phyloP scores from a whole-genome alignment of 805 yeast species.

The Blastobotrys terrestris region DNA sequence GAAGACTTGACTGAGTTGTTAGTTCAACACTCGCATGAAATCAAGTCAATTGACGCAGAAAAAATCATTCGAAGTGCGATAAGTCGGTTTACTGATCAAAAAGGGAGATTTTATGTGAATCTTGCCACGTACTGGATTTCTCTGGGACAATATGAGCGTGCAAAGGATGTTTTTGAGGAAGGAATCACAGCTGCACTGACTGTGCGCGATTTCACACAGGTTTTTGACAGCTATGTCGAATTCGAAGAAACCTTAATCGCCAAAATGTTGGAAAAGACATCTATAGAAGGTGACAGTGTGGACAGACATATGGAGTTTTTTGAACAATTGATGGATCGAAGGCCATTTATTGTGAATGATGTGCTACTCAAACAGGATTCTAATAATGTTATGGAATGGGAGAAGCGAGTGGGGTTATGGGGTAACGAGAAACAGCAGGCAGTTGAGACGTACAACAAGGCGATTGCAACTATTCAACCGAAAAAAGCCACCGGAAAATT shows the following conservation, averaged over 20 bases:
- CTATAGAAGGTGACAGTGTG: constrained; percentile 23
- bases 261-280: constrained; percentile 23
- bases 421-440: constrained; percentile 38
- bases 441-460: constrained; percentile 54
- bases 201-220: constrained; percentile 52
- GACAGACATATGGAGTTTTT: constrained; percentile 43
- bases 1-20: constrained; percentile 40
- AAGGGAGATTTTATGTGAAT: constrained; percentile 41
- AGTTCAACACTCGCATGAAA: constrained; percentile 24
- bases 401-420: constrained; percentile 48
- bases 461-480: constrained; percentile 63
- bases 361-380: constrained; percentile 56
- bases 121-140: constrained; percentile 45
- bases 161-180: constrained; percentile 41
- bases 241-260: constrained; percentile 49
- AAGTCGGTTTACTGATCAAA: constrained; percentile 52
- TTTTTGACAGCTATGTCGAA: constrained; percentile 59
- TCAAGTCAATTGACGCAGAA: constrained; percentile 31
- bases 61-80: constrained; percentile 33
- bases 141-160: constrained; percentile 33
- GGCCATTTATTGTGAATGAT: constrained; percentile 59
- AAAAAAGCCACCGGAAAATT: constrained; percentile 39
- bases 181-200: constrained; percentile 45
- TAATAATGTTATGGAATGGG: constrained; percentile 64
- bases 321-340: constrained; percentile 49